Evolutionary conservation across 2,329 filamentous ascomycete species (phyloP).

Genomic region (Fusarium pininemorale): DNA sequence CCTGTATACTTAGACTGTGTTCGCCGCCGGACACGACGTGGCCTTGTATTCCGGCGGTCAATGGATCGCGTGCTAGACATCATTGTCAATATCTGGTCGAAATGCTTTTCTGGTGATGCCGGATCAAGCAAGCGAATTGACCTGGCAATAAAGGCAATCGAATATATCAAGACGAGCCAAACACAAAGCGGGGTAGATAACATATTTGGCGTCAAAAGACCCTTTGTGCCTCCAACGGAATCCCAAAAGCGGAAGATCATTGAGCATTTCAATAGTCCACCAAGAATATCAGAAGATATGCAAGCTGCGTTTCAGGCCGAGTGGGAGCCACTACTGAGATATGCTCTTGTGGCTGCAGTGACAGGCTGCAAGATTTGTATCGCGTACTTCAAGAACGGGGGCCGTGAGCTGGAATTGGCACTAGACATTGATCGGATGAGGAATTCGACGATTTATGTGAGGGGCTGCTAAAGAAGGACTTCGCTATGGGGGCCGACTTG

Average conservation of each 20-base stretch:
- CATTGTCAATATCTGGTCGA: background rate
- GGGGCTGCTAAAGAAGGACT: background rate
- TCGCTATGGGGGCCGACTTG: too few relatives aligned
- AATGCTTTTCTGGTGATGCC: too few relatives aligned
- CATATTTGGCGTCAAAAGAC: background rate
- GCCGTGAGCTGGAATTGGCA: background rate
- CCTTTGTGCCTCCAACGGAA: fast-evolving
- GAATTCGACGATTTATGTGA: background rate
- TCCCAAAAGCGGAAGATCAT: background rate
- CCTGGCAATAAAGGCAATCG: background rate
- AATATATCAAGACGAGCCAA: background rate
- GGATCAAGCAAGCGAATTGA: too few relatives aligned
- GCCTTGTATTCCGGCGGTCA: background rate
- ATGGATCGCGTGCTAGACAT: background rate
- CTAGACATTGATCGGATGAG: background rate
- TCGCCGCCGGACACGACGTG: fast-evolving
- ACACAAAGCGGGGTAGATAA: background rate
- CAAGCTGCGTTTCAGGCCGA: background rate
- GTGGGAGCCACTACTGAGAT: background rate
- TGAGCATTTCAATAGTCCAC: background rate
- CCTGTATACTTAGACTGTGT: background rate
- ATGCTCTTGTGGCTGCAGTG: background rate
- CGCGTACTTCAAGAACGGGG: background rate
- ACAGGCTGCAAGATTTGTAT: background rate
- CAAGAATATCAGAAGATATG: background rate